phyloP scores from a whole-genome alignment of 192 early-diverging fungal species.

The Helicostylum pulchrum region DNA sequence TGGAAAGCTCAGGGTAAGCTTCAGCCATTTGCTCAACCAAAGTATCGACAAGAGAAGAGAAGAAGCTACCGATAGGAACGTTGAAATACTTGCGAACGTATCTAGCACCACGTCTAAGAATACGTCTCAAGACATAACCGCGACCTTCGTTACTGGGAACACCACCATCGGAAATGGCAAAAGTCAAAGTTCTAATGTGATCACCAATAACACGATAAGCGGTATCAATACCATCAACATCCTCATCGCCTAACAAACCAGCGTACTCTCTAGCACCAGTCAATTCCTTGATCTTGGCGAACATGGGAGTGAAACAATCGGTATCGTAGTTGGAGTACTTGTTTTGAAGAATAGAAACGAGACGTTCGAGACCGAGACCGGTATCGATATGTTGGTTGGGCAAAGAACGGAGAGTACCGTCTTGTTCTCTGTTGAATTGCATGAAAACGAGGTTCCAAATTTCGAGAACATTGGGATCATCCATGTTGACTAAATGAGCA shows the following conservation, averaged over 20 bases:
- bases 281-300: constrained; percentile 77
- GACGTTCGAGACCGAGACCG: constrained; percentile 93
- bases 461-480: constrained; percentile 96
- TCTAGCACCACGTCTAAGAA: constrained; percentile 89
- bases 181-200: constrained; percentile 93
- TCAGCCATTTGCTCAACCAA: constrained; percentile 89
- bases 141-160: constrained; percentile 97
- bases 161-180: constrained; percentile 95
- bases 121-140: constrained; percentile 96
- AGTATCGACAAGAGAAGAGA: constrained; percentile 89
- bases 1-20: constrained; percentile 86
- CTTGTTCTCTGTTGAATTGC: constrained; percentile 96
- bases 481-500: constrained; percentile 85
- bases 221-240: constrained; percentile 93
- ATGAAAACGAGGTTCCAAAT: constrained; percentile 99
- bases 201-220: constrained; percentile 98
- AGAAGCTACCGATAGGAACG: constrained; percentile 88
- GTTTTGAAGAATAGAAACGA: constrained; percentile 92
- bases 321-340: constrained; percentile 98
- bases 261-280: constrained; percentile 83
- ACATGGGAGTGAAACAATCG: constrained; percentile 84
- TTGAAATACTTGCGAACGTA: constrained; percentile 93
- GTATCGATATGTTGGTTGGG: constrained; percentile 99
- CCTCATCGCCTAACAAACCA: constrained; percentile 85
- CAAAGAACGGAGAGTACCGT: constrained; percentile 79